A percentile compares a stretch with the other conserved stretches of the same genome.
Evolutionary conservation across 2,329 filamentous ascomycete genomes (phyloP).

Genomic region (Albophoma yamanashiensis): DNA sequence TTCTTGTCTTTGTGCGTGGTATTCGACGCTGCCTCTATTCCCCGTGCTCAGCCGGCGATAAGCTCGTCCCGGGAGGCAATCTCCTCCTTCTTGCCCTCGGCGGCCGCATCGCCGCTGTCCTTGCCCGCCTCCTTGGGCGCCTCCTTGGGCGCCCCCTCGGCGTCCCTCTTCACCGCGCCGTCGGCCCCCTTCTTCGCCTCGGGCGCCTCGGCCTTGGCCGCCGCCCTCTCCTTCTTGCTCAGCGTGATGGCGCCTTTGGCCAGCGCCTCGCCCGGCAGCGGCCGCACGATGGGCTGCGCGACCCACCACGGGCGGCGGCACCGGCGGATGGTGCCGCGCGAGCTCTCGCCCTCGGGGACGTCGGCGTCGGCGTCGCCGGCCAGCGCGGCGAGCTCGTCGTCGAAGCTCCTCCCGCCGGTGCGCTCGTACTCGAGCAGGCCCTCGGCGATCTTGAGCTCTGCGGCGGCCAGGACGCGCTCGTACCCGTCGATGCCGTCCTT

Average conservation of each 20-base stretch:
- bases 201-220: slow-evolving; percentile 6
- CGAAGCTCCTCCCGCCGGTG: slow-evolving; percentile 38
- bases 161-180: background rate
- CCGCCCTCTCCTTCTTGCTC: slow-evolving; percentile 54
- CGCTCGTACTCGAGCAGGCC: slow-evolving; percentile 59
- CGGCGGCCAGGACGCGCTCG: slow-evolving; percentile 63
- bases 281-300: slow-evolving; percentile 76
- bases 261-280: slow-evolving; percentile 77
- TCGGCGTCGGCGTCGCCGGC: slow-evolving; percentile 5
- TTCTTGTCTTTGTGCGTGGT: background rate
- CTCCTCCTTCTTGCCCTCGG: slow-evolving; percentile 4
- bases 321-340: slow-evolving; percentile 54
- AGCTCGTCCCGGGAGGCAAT: slow-evolving; percentile 7
- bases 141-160: background rate
- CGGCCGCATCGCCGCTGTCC: background rate
- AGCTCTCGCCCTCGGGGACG: slow-evolving; percentile 42
- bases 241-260: slow-evolving; percentile 66
- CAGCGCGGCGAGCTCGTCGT: slow-evolving; percentile 22
- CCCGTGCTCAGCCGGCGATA: slow-evolving; percentile 4
- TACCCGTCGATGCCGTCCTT: slow-evolving; percentile 65
- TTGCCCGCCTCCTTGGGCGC: background rate
- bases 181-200: slow-evolving; percentile 11
- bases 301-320: slow-evolving; percentile 86
- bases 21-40: background rate
- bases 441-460: slow-evolving; percentile 64